A percentile compares a stretch with the other conserved stretches of the same genome.
phyloP scores from a whole-genome alignment of 1,284 basidiomycete genomes.

The Cerrena zonata region DNA sequence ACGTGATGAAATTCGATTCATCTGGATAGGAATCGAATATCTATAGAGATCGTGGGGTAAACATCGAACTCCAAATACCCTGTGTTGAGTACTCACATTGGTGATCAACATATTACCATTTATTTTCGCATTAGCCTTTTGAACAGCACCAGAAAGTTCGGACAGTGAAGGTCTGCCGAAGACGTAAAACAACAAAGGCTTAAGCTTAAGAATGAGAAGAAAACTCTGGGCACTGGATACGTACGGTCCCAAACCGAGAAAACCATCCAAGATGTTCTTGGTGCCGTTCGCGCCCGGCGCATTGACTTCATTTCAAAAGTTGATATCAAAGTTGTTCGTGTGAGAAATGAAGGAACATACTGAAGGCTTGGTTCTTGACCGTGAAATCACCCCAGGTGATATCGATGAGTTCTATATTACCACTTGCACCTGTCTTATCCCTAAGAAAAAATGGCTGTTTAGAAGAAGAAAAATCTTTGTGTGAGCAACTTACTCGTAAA shows the following conservation, averaged over 20 bases:
- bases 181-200: too few species aligned
- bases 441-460: too few species aligned
- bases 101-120: slow-evolving; percentile 14
- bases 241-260: slow-evolving; percentile 4
- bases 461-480: too few species aligned
- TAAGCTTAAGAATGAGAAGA: too few species aligned
- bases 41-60: slow-evolving; percentile 10
- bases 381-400: slow-evolving; percentile 18
- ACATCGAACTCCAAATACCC: too few species aligned
- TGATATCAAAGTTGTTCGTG: too few species aligned
- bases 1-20: slow-evolving; percentile 13
- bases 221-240: not conserved
- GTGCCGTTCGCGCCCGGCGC: slow-evolving; percentile 14
- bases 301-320: slow-evolving; percentile 13
- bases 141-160: not conserved
- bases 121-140: slow-evolving; percentile 2
- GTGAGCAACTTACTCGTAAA: slow-evolving; percentile 2
- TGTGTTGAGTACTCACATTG: too few species aligned
- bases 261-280: not conserved
- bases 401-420: slow-evolving; percentile 7
- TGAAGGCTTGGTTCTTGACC: slow-evolving; percentile 16
- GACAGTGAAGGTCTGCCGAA: slow-evolving; percentile 1
- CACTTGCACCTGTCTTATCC: not conserved
- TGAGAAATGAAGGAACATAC: too few species aligned
- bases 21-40: slow-evolving; percentile 17